These are phyloP conservation scores for Debaryomycetaceae sp. DNA, from an alignment of 1,139 yeast species.

Conservation along the genomic window DNA sequence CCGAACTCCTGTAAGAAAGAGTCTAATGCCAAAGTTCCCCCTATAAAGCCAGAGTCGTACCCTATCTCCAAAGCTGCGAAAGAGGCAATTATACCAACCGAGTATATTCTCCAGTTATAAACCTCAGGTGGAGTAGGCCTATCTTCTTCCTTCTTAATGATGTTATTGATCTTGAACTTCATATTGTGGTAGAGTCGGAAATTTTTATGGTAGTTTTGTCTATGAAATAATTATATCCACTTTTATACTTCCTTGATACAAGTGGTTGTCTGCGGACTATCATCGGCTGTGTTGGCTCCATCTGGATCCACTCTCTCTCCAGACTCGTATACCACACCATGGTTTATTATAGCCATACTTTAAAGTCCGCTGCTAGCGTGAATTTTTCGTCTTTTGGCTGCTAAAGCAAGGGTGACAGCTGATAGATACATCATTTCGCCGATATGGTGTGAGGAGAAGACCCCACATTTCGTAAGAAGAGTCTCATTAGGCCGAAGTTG, in stretches of 20 bases:
- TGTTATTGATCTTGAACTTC: conserved; percentile 16
- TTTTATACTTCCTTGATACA: conserved; percentile 1
- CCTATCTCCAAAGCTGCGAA: conserved; percentile 39
- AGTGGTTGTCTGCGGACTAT: neutral
- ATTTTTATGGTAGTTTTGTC: no score
- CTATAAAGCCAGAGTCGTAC: conserved; percentile 43
- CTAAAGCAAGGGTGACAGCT: no score
- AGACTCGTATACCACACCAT: neutral
- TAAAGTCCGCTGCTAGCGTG: no score
- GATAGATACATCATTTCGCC: neutral
- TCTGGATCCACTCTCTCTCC: neutral
- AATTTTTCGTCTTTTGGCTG: no score
- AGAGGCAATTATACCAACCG: conserved; percentile 39
- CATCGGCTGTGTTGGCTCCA: neutral
- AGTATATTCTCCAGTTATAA: conserved; percentile 33
- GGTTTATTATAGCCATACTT: no score
- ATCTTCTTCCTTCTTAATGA: conserved; percentile 35
- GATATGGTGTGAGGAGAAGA: neutral
- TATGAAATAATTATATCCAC: neutral
- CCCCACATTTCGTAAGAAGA: neutral
- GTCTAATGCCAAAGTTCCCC: conserved; percentile 39
- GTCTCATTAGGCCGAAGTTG: no score
- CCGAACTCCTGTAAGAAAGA: conserved; percentile 36
- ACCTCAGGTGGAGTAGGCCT: conserved; percentile 39
- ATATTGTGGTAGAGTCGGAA: no score